Conservation (phyloP, 352 stramenopile genomes). For the Achlya hypogyna region DNA sequence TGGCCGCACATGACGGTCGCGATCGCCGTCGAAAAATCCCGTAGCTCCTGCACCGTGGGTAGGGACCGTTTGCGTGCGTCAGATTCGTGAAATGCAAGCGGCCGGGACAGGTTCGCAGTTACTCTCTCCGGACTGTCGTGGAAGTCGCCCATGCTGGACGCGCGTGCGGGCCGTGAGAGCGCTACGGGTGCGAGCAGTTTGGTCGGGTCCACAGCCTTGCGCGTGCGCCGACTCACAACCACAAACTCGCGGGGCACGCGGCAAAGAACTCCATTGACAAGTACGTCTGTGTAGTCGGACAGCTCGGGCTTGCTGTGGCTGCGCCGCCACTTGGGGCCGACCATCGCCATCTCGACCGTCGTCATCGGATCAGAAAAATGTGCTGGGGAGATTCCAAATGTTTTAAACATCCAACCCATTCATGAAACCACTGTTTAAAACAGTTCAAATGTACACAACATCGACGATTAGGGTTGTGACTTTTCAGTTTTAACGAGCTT, state of each 20-base stretch:
- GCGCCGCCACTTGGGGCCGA: background rate
- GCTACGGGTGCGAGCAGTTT: background rate
- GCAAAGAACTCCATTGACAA: slow-evolving; percentile 16
- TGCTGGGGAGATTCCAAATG: too few species aligned
- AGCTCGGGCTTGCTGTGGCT: slow-evolving; percentile 18
- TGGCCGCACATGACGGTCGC: background rate
- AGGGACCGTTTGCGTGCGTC: background rate
- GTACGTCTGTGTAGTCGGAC: slow-evolving; percentile 10
- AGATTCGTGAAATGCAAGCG: background rate
- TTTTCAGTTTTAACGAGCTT: too few species aligned
- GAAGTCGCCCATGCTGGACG: slow-evolving; percentile 13
- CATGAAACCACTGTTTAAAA: too few species aligned
- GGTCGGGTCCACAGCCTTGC: slow-evolving; percentile 10
- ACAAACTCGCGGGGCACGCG: slow-evolving; percentile 17
- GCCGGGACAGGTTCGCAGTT: background rate
- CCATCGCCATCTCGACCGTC: background rate
- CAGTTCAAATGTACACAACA: too few species aligned
- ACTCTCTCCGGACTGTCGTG: background rate
- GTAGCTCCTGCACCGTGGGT: slow-evolving; percentile 12
- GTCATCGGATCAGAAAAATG: too few species aligned
- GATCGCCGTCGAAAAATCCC: slow-evolving; percentile 10
- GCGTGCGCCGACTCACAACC: slow-evolving; percentile 11
- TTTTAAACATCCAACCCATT: too few species aligned
- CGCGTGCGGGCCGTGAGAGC: background rate
- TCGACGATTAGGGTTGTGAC: too few species aligned